Base-by-base conservation (phyloP, 2,329 filamentous ascomycete species). In the Ascochyta clinopodiicola region DNA sequence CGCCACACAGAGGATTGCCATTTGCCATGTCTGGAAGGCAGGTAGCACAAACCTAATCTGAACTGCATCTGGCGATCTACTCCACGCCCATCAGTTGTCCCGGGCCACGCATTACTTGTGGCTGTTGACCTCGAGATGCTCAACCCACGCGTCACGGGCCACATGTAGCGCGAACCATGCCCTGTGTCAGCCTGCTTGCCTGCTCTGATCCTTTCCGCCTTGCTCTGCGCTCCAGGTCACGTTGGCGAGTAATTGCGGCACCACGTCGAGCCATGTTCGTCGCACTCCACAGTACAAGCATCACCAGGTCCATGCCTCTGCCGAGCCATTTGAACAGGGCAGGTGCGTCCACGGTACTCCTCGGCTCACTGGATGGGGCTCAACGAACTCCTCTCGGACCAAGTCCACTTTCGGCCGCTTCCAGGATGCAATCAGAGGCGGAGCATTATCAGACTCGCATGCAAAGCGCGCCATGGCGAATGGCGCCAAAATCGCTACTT, bases 161-260 rank as follows among this genome's bases (percentile, higher is more conserved):
- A 44, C 46, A 35, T 42, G 47, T 72, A 70, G 70, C 70, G 70
- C 62, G 70, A 74, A 74, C 69, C 64, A 71, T 70, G 51, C 64
- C 61, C 65, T 63, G 64, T 64, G 42, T 54, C 51, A 52, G 51
- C 51, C 57, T 59, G 55, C 52, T 62, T 51, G 60, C 57, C 49
- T 61, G 47, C 58, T 57, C 38, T 51, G 56, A 62, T 64, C 60
- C 58, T 62, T 56, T 60, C 57, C 51, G 51, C 38, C 51, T 56
- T 60, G 52, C 38, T 57, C 48, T 52, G 38, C 37, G 39, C 54
- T 55, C 45, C 48, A 44, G 48, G 37, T 49, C 31, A 36, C 40
- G 36, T 40, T 51, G 40, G 22, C 52, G 54, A 48, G 49, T 42
- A 46, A 52, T 57, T 43, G 58, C 62, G 59, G 58, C 64, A 66